Conservation (phyloP, 345 rosid genomes). For the Eucalyptus erythrocorys region DNA sequence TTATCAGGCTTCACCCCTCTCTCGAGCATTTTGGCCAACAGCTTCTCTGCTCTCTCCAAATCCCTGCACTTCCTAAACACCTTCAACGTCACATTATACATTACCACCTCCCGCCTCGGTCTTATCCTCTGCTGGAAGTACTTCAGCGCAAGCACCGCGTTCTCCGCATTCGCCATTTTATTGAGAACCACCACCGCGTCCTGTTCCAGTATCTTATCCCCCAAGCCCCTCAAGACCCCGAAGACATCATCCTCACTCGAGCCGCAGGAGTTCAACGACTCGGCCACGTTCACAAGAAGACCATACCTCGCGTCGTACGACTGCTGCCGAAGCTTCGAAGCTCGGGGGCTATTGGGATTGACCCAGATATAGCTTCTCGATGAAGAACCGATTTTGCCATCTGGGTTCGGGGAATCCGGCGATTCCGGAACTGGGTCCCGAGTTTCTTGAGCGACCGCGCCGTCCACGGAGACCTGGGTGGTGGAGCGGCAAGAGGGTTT, state of each 20-base stretch:
- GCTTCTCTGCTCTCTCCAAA: conserved; percentile 43
- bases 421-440: neutral
- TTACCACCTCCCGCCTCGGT: conserved; percentile 36
- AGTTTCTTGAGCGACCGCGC: conserved; percentile 13
- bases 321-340: conserved; percentile 41
- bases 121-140: conserved; percentile 33
- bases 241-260: conserved; percentile 25
- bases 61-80: conserved; percentile 61
- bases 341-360: conserved; percentile 76
- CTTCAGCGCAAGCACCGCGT: conserved; percentile 44
- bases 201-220: conserved; percentile 43
- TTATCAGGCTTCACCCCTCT: conserved; percentile 65
- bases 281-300: conserved; percentile 50
- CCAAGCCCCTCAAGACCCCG: conserved; percentile 29
- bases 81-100: conserved; percentile 75
- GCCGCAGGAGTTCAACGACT: conserved; percentile 40
- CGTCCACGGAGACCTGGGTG: conserved; percentile 37
- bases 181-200: conserved; percentile 80
- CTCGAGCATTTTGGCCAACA: conserved; percentile 71
- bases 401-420: conserved; percentile 2
- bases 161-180: conserved; percentile 64
- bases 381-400: conserved; percentile 2
- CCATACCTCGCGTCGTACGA: conserved; percentile 77
- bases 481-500: neutral
- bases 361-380: conserved; percentile 59